phyloP scores from a whole-genome alignment of 495 filamentous ascomycete species.

The Cryomyces minteri region DNA sequence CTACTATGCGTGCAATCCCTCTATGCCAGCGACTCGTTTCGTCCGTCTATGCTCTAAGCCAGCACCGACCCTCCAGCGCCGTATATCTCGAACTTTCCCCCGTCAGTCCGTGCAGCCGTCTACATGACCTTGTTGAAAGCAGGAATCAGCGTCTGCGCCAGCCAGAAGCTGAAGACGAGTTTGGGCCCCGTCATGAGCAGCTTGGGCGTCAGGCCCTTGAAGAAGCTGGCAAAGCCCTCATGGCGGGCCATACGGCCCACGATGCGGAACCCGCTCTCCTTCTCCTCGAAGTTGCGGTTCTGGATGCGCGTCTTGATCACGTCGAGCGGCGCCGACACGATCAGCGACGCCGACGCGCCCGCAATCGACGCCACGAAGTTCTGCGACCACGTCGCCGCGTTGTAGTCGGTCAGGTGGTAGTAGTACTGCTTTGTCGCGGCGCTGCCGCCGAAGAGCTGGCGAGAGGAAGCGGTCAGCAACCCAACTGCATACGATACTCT shows the following conservation, averaged over 20 bases:
- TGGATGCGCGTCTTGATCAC: slow-evolving; percentile 99
- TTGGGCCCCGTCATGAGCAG: slow-evolving; percentile 97
- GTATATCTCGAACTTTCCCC: no score
- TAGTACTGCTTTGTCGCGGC: slow-evolving; percentile 98
- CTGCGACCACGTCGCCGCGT: slow-evolving; percentile 80
- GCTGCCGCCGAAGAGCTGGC: slow-evolving; percentile 86
- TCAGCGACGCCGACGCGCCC: slow-evolving; percentile 76
- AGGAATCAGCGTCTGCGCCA: slow-evolving; percentile 84
- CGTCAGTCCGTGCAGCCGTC: not conserved
- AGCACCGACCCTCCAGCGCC: no score
- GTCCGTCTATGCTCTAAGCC: no score
- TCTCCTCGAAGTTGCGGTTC: slow-evolving; percentile 97
- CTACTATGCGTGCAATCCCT: no score
- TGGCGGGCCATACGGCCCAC: slow-evolving; percentile 75
- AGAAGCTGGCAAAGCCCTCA: slow-evolving; percentile 75
- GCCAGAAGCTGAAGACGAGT: slow-evolving; percentile 98
- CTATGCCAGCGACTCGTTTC: no score
- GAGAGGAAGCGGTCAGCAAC: not conserved
- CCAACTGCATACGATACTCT: no score
- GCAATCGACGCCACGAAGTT: slow-evolving; percentile 96
- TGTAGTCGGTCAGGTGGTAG: slow-evolving; percentile 77
- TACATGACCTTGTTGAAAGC: slow-evolving; percentile 43
- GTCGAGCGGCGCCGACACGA: slow-evolving; percentile 90
- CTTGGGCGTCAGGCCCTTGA: slow-evolving; percentile 96
- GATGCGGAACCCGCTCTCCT: slow-evolving; percentile 83